Conservation (phyloP, 495 filamentous ascomycete species). For the Hypoxylon perforatum region DNA sequence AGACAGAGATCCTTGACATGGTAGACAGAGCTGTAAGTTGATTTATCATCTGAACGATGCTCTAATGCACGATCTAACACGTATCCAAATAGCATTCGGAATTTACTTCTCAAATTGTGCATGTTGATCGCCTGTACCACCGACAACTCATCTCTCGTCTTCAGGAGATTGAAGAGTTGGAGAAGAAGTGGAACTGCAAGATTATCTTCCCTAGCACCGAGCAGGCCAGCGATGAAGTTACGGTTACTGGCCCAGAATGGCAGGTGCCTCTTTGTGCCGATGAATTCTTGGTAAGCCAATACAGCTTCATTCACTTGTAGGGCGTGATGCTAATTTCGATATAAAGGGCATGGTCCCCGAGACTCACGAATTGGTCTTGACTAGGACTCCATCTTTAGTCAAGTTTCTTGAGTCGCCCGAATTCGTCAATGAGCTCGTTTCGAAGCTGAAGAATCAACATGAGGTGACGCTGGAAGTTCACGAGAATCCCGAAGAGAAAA, state of each 20-base stretch:
- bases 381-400: constrained; percentile 75
- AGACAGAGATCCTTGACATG: constrained; percentile 99
- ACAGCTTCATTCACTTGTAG: constrained; percentile 1
- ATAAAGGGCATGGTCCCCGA: constrained; percentile 92
- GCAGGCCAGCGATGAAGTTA: constrained; percentile 94
- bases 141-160: constrained; percentile 90
- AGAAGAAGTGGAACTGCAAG: constrained; percentile 99
- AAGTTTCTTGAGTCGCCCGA: constrained; percentile 81
- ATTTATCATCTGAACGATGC: constrained; percentile 8
- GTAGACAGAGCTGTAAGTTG: constrained; percentile 87
- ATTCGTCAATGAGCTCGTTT: constrained; percentile 79
- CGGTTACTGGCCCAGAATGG: constrained; percentile 94
- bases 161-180: constrained; percentile 88
- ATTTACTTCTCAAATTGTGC: constrained; percentile 91
- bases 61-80: neutral
- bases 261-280: constrained; percentile 96
- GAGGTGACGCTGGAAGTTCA: constrained; percentile 83
- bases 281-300: constrained; percentile 78
- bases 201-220: constrained; percentile 97
- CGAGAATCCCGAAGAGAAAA: constrained; percentile 63
- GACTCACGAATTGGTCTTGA: constrained; percentile 88
- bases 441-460: constrained; percentile 89
- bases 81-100: constrained; percentile 78
- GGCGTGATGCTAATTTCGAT: constrained; percentile 42
- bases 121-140: constrained; percentile 94